These are phyloP conservation scores for Erodium moschatum DNA, from an alignment of 441 rosid species.

Conservation along the genomic window DNA sequence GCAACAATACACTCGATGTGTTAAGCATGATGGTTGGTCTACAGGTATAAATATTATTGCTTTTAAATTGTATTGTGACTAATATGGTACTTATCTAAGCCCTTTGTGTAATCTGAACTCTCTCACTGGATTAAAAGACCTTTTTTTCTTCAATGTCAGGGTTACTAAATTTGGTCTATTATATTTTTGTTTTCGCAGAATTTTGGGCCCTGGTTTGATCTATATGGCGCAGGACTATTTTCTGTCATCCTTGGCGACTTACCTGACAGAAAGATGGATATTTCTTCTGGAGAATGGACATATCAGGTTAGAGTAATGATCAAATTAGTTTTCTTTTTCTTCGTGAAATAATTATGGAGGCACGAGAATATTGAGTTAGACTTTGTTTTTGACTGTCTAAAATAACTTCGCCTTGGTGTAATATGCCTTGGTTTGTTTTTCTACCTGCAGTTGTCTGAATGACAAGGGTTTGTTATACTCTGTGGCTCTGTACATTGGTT, in stretches of 20 bases:
- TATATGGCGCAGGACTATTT: slow-evolving; percentile 46
- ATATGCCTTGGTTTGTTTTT: neutral
- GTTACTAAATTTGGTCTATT: neutral
- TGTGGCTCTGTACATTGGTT: neutral
- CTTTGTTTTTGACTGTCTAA: neutral
- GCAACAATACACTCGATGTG: slow-evolving; percentile 21
- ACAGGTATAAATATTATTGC: slow-evolving; percentile 14
- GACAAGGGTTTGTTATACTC: neutral
- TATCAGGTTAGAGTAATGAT: slow-evolving; percentile 40
- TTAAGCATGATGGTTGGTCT: slow-evolving; percentile 20
- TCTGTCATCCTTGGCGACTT: slow-evolving; percentile 29
- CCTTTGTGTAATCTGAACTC: too few relatives aligned
- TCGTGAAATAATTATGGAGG: neutral
- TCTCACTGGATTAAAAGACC: too few relatives aligned
- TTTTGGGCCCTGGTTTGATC: slow-evolving; percentile 58
- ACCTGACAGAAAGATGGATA: slow-evolving; percentile 24
- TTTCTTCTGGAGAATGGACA: slow-evolving; percentile 43
- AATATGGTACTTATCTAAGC: too few relatives aligned
- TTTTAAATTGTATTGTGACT: slow-evolving; percentile 1
- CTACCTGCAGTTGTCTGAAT: neutral
- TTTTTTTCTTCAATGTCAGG: too few relatives aligned
- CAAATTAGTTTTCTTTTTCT: neutral
- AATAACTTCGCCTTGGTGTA: neutral
- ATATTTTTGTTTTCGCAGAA: slow-evolving; percentile 29
- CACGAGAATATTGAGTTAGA: neutral